Conservation (phyloP, 108 stramenopile genomes). For the Fistulifera pelliculosa region DNA sequence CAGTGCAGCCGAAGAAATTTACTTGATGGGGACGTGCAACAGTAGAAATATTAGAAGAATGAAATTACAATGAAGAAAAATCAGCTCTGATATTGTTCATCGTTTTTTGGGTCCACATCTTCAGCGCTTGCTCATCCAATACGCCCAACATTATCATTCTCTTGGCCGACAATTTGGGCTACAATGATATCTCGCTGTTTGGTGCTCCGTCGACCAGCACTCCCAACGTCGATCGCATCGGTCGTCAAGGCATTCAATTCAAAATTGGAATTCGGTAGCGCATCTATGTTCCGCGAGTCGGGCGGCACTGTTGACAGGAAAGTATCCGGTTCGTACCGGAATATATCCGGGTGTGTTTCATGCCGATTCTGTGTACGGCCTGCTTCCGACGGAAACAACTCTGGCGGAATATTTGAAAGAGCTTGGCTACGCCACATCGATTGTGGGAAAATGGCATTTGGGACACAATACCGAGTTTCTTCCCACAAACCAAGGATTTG, state of each 20-base stretch:
- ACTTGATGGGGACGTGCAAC: too few species aligned
- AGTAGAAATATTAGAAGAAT: too few species aligned
- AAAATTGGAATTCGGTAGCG: constrained; percentile 61
- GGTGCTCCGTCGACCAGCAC: constrained; percentile 23
- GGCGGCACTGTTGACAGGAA: constrained; percentile 58
- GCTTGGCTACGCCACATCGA: constrained; percentile 55
- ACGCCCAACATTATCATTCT: constrained; percentile 51
- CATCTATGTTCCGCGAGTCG: constrained; percentile 56
- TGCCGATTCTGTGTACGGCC: constrained; percentile 38
- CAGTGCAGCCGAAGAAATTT: too few species aligned
- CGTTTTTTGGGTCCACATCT: too few species aligned
- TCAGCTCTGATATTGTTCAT: too few species aligned
- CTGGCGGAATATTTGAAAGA: constrained; percentile 42
- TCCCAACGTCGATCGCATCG: constrained; percentile 49
- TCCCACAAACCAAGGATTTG: constrained; percentile 72
- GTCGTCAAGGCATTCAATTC: constrained; percentile 33
- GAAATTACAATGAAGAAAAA: too few species aligned
- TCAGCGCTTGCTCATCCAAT: background rate
- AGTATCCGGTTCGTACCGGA: constrained; percentile 50
- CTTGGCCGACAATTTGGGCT: constrained; percentile 66
- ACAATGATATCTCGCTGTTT: constrained; percentile 46
- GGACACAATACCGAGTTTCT: constrained; percentile 44
- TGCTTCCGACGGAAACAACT: constrained; percentile 50
- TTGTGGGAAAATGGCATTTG: constrained; percentile 80
- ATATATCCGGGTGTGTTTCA: constrained; percentile 60